Percentiles rank a stretch among this genome's conserved stretches.
phyloP scores from a whole-genome alignment of 1,139 yeast genomes.

The Keqinozyma sinolaborantium region DNA sequence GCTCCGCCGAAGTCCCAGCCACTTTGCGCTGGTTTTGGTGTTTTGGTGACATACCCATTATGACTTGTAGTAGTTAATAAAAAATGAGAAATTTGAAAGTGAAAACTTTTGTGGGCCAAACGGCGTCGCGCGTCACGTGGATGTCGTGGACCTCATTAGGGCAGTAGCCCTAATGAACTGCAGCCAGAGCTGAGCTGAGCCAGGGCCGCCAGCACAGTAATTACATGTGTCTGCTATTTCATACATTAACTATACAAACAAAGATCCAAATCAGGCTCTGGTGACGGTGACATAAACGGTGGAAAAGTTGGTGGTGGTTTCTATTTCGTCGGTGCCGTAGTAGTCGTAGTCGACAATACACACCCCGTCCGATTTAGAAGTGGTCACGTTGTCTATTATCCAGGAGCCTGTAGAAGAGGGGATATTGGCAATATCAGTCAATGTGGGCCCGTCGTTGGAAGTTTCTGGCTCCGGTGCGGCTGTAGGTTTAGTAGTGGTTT shows the following conservation, averaged over 20 bases:
- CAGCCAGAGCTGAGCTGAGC: too few relatives aligned
- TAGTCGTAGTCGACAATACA: conserved; percentile 44
- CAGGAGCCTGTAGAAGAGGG: conserved; percentile 37
- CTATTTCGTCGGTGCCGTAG: conserved; percentile 28
- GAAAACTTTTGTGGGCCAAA: not conserved
- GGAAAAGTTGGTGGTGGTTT: conserved; percentile 34
- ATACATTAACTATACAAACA: not conserved
- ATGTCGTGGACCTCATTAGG: too few relatives aligned
- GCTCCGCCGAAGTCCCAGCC: not conserved
- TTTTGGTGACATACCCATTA: conserved; percentile 28
- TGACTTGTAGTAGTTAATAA: conserved; percentile 14
- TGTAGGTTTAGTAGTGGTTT: conserved; percentile 3
- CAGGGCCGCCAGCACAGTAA: too few relatives aligned
- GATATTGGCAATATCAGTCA: conserved; percentile 24
- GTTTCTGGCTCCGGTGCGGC: conserved; percentile 3
- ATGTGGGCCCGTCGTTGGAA: conserved; percentile 24
- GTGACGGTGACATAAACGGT: conserved; percentile 40
- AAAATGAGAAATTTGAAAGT: not conserved
- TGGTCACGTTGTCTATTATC: conserved; percentile 35
- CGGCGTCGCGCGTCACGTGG: too few relatives aligned
- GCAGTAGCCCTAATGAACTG: too few relatives aligned
- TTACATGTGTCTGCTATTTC: too few relatives aligned
- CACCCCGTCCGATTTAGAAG: conserved; percentile 30
- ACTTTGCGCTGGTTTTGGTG: not conserved
- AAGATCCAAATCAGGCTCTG: conserved; percentile 4